A percentile compares a stretch with the other conserved stretches of the same genome.
These are phyloP conservation scores for Mucuna pruriens DNA, from an alignment of 306 rosid species.

Conservation along the genomic window DNA sequence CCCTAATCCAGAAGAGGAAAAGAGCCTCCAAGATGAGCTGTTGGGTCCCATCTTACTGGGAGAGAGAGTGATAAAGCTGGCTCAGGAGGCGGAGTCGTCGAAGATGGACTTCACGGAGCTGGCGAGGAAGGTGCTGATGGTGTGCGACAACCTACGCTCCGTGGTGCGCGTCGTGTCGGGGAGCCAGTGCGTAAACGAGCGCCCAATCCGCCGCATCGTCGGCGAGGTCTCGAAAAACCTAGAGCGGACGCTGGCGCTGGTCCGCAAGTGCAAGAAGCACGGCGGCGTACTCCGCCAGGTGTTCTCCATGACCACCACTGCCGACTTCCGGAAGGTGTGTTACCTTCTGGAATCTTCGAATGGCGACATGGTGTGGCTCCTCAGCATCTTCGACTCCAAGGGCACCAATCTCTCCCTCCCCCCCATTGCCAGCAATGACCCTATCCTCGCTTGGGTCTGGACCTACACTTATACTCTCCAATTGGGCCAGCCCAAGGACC, in stretches of 20 bases:
- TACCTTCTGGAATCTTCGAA: conserved; percentile 69
- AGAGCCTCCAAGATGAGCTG: conserved; percentile 63
- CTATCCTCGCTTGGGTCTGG: conserved; percentile 90
- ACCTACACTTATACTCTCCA: conserved; percentile 64
- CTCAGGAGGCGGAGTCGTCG: conserved; percentile 70
- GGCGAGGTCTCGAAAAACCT: conserved; percentile 66
- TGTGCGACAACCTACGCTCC: conserved; percentile 70
- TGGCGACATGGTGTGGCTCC: conserved; percentile 81
- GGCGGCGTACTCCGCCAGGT: conserved; percentile 76
- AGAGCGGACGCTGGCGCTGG: conserved; percentile 60
- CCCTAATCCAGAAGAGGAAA: conserved; percentile 43
- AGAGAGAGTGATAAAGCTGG: conserved; percentile 69
- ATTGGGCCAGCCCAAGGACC: conserved; percentile 72
- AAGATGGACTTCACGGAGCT: conserved; percentile 58
- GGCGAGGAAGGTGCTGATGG: conserved; percentile 60
- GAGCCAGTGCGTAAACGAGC: conserved; percentile 67
- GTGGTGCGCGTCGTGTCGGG: conserved; percentile 54
- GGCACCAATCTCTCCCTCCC: conserved; percentile 65
- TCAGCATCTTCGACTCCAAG: conserved; percentile 65
- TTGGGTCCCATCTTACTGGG: conserved; percentile 63
- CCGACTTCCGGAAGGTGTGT: conserved; percentile 67
- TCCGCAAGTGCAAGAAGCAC: conserved; percentile 67
- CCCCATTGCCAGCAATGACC: conserved; percentile 81
- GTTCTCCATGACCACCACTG: conserved; percentile 67
- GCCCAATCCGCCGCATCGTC: conserved; percentile 71